Evolutionary conservation across 768 basidiomycete genomes (phyloP).

Genomic region (Tricholomella constricta): DNA sequence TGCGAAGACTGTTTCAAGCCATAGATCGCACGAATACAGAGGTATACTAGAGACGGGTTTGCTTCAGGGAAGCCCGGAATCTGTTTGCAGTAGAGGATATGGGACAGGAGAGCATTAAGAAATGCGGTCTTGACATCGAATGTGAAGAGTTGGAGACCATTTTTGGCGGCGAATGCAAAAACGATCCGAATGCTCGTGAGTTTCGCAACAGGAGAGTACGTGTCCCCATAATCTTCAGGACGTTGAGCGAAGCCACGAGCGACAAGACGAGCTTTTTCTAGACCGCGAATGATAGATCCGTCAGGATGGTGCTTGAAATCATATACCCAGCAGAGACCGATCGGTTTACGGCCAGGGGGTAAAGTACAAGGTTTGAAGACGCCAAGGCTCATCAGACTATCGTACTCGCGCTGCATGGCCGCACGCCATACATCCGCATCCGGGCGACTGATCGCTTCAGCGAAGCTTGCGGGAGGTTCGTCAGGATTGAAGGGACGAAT

Average conservation of each 20-base stretch:
- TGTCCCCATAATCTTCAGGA: slow-evolving; percentile 36
- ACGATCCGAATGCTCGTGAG: too few relatives aligned
- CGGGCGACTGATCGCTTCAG: slow-evolving; percentile 18
- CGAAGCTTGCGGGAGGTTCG: slow-evolving; percentile 17
- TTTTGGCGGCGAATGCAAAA: slow-evolving; percentile 18
- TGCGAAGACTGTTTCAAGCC: too few relatives aligned
- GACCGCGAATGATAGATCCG: slow-evolving; percentile 30
- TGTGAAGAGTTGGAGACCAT: slow-evolving; percentile 21
- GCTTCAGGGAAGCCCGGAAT: slow-evolving; percentile 20
- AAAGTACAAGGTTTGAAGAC: too few relatives aligned
- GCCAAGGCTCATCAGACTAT: too few relatives aligned
- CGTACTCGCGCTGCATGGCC: too few relatives aligned
- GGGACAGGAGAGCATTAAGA: slow-evolving; percentile 21
- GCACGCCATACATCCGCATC: slow-evolving; percentile 19
- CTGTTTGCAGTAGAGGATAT: too few relatives aligned
- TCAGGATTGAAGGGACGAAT: not conserved
- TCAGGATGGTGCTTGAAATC: slow-evolving; percentile 37
- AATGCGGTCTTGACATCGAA: slow-evolving; percentile 33
- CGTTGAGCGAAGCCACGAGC: slow-evolving; percentile 28
- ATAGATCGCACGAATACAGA: slow-evolving; percentile 15
- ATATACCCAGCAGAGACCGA: slow-evolving; percentile 37
- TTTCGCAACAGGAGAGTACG: too few relatives aligned
- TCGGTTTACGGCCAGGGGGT: slow-evolving; percentile 27
- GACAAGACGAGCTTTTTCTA: slow-evolving; percentile 34
- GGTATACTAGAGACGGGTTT: slow-evolving; percentile 12